These are phyloP conservation scores for Apophysomyces sp. DNA, from an alignment of 371 early-diverging fungal species.

Conservation along the genomic window DNA sequence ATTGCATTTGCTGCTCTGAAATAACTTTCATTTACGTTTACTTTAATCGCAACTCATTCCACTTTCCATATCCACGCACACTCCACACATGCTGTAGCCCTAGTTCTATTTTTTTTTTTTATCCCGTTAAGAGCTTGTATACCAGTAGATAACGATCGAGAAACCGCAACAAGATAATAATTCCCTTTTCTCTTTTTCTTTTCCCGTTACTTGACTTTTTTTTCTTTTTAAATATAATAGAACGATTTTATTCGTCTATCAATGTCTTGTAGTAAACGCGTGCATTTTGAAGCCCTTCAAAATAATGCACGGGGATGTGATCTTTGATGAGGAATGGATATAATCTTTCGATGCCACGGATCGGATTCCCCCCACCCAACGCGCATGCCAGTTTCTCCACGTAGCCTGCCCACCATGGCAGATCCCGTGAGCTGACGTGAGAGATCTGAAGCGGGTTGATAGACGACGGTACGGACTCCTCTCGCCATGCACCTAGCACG, in stretches of 20 bases:
- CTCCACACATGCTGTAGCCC: background rate
- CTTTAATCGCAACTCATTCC: background rate
- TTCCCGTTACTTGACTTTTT: background rate
- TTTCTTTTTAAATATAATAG: background rate
- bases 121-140: background rate
- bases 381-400: background rate
- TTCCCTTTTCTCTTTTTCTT: background rate
- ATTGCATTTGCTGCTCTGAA: slow-evolving; percentile 24
- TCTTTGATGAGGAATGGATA: slow-evolving; percentile 19
- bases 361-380: slow-evolving; percentile 4
- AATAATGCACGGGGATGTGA: slow-evolving; percentile 17
- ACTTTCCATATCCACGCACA: slow-evolving; percentile 1
- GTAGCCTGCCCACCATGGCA: background rate
- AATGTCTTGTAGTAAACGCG: background rate
- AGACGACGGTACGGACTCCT: background rate
- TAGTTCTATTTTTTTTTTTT: slow-evolving; percentile 4
- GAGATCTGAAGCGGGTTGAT: background rate
- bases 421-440: background rate
- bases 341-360: slow-evolving; percentile 6
- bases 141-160: slow-evolving; percentile 3
- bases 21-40: slow-evolving; percentile 2
- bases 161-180: background rate
- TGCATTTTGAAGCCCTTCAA: slow-evolving; percentile 6
- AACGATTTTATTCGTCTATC: background rate
- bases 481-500: slow-evolving; percentile 6